Evolutionary conservation across 768 basidiomycete genomes (phyloP).

Genomic region (Pleurotus eryngii): DNA sequence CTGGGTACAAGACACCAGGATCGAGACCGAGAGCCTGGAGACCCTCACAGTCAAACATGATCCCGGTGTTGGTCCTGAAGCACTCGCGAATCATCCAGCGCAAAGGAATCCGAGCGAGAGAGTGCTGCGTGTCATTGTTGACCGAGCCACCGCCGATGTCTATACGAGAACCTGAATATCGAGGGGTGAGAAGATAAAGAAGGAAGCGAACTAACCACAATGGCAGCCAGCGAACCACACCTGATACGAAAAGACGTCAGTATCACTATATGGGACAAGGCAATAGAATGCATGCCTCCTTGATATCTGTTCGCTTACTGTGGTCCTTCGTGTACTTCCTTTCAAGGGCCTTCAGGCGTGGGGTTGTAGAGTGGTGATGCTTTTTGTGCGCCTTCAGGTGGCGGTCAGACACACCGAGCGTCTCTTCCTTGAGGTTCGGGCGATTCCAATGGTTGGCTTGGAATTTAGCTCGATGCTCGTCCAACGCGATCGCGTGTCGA

Average conservation of each 20-base stretch:
- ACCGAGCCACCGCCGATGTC: slow-evolving; percentile 61
- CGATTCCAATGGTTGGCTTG: slow-evolving; percentile 40
- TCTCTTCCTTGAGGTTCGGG: slow-evolving; percentile 24
- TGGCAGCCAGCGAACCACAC: slow-evolving; percentile 67
- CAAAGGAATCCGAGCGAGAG: slow-evolving; percentile 49
- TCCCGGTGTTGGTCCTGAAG: slow-evolving; percentile 52
- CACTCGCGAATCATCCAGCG: slow-evolving; percentile 73
- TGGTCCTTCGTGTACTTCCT: slow-evolving; percentile 20
- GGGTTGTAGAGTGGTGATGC: neutral
- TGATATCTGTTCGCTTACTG: slow-evolving; percentile 31
- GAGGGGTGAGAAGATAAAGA: neutral
- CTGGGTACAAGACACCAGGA: slow-evolving; percentile 31
- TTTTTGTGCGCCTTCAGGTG: neutral
- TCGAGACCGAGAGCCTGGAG: slow-evolving; percentile 42
- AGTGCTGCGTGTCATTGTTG: slow-evolving; percentile 33
- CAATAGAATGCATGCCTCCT: slow-evolving; percentile 51
- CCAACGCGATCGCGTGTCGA: slow-evolving; percentile 53
- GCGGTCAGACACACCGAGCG: slow-evolving; percentile 15
- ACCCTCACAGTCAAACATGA: slow-evolving; percentile 49
- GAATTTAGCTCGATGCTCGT: slow-evolving; percentile 52
- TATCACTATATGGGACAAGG: slow-evolving; percentile 18
- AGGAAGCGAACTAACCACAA: slow-evolving; percentile 28
- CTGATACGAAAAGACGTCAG: slow-evolving; percentile 27
- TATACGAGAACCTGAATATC: slow-evolving; percentile 14
- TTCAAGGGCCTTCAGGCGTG: slow-evolving; percentile 15